Evolutionary conservation across 2,329 filamentous ascomycete species (phyloP).

Genomic region (Zarea fungicola): DNA sequence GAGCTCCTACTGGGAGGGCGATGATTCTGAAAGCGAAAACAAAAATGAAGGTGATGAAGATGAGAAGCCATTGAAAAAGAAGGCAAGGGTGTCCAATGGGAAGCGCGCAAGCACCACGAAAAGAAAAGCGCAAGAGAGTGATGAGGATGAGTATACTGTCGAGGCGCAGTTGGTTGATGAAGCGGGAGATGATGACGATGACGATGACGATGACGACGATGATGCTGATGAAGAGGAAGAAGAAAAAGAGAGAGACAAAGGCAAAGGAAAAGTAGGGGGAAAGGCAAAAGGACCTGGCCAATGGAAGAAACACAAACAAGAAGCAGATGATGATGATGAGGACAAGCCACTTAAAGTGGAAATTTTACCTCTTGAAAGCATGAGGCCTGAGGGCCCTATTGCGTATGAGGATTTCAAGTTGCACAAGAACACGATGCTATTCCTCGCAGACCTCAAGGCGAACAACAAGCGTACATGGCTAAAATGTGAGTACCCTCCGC

Average conservation of each 20-base stretch:
- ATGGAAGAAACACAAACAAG: too few species aligned
- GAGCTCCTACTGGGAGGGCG: constrained; percentile 48
- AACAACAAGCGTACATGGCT: constrained; percentile 57
- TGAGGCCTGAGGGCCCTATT: constrained; percentile 29
- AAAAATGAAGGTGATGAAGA: constrained; percentile 19
- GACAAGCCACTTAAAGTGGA: constrained; percentile 29
- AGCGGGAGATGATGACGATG: constrained; percentile 16
- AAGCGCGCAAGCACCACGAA: constrained; percentile 13
- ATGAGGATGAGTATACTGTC: constrained; percentile 19
- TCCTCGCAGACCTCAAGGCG: constrained; percentile 52
- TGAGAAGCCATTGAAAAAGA: constrained; percentile 23
- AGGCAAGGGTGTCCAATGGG: constrained; percentile 17
- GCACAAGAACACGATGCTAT: constrained; percentile 54
- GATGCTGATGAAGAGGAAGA: constrained; percentile 23
- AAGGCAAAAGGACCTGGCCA: too few species aligned
- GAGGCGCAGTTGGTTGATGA: constrained; percentile 13
- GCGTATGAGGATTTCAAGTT: constrained; percentile 48
- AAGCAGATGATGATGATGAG: constrained; percentile 34
- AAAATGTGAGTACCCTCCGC: constrained; percentile 41
- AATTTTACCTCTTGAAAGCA: constrained; percentile 31
- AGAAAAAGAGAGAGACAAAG: constrained; percentile 25
- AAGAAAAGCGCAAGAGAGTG: constrained; percentile 18
- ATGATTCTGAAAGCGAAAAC: constrained; percentile 24
- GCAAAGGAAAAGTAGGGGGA: too few species aligned
- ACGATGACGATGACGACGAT: constrained; percentile 19